These are phyloP conservation scores for Pythium brachiatum DNA, from an alignment of 352 stramenopile genomes.

Conservation along the genomic window DNA sequence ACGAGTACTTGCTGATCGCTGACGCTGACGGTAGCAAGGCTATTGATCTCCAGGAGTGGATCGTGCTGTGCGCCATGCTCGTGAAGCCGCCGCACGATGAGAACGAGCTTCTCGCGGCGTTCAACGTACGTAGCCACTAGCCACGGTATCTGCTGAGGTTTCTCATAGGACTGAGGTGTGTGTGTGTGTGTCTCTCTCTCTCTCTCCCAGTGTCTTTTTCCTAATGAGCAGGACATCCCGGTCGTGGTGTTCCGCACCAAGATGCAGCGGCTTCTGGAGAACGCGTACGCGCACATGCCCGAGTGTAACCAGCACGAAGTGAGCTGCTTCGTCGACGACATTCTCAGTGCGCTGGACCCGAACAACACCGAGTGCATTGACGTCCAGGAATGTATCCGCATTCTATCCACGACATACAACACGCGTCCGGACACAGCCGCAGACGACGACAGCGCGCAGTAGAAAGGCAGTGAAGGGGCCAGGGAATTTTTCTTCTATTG, in stretches of 20 bases:
- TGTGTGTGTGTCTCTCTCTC: not conserved
- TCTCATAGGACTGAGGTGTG: not conserved
- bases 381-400: slow-evolving; percentile 65
- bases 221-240: slow-evolving; percentile 57
- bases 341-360: slow-evolving; percentile 58
- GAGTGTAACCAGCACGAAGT: slow-evolving; percentile 72
- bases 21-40: slow-evolving; percentile 66
- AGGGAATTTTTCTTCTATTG: not conserved
- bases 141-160: no score
- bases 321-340: slow-evolving; percentile 69
- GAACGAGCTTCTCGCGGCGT: slow-evolving; percentile 44
- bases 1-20: slow-evolving; percentile 62
- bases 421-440: slow-evolving; percentile 11
- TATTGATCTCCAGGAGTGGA: slow-evolving; percentile 65
- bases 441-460: not conserved
- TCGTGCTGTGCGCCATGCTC: slow-evolving; percentile 60
- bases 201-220: slow-evolving; percentile 66
- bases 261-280: slow-evolving; percentile 66
- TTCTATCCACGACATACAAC: slow-evolving; percentile 53
- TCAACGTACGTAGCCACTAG: slow-evolving; percentile 38
- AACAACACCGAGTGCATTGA: slow-evolving; percentile 75
- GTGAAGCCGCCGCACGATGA: slow-evolving; percentile 55
- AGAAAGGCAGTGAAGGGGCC: no score
- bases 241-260: slow-evolving; percentile 66
- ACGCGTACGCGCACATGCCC: slow-evolving; percentile 54